phyloP scores from a whole-genome alignment of 495 filamentous ascomycete species.

The Talaromyces stipitatus region DNA sequence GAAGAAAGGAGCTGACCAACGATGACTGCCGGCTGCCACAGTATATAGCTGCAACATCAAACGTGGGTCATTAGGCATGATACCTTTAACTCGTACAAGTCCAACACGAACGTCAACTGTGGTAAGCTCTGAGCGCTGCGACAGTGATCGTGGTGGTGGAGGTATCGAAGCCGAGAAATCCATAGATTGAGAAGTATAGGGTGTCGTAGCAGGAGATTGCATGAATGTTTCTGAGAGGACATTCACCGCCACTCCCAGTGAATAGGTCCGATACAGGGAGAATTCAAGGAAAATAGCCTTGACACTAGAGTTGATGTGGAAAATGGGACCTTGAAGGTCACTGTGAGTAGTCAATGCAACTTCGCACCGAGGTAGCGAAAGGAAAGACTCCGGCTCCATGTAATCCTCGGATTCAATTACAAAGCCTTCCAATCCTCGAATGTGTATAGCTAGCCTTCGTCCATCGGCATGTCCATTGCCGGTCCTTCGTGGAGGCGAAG shows the following conservation, averaged over 20 bases:
- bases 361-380: slow-evolving; percentile 81
- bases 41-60: slow-evolving; percentile 85
- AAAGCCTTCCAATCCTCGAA: slow-evolving; percentile 76
- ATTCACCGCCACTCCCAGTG: slow-evolving; percentile 71
- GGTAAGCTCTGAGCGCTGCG: slow-evolving; percentile 54
- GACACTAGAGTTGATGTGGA: slow-evolving; percentile 77
- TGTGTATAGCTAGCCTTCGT: slow-evolving; percentile 70
- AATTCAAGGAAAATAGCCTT: slow-evolving; percentile 77
- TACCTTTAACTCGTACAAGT: slow-evolving; percentile 80
- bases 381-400: slow-evolving; percentile 77
- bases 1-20: slow-evolving; percentile 75
- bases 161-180: slow-evolving; percentile 13
- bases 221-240: slow-evolving; percentile 71
- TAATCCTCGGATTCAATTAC: slow-evolving; percentile 81
- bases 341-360: slow-evolving; percentile 76
- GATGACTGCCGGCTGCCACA: slow-evolving; percentile 72
- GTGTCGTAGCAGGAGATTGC: slow-evolving; percentile 22
- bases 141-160: slow-evolving; percentile 22
- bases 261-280: slow-evolving; percentile 90
- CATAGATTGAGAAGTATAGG: slow-evolving; percentile 1
- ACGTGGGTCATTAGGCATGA: slow-evolving; percentile 76
- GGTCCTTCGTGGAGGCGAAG: slow-evolving; percentile 52
- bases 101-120: slow-evolving; percentile 71
- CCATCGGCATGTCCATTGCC: slow-evolving; percentile 66
- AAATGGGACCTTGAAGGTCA: slow-evolving; percentile 75